Evolutionary conservation across 2,329 filamentous ascomycete genomes (phyloP), one percentile per base, ranked within the genome.

Genomic region (Aureobasidium sp.): DNA sequence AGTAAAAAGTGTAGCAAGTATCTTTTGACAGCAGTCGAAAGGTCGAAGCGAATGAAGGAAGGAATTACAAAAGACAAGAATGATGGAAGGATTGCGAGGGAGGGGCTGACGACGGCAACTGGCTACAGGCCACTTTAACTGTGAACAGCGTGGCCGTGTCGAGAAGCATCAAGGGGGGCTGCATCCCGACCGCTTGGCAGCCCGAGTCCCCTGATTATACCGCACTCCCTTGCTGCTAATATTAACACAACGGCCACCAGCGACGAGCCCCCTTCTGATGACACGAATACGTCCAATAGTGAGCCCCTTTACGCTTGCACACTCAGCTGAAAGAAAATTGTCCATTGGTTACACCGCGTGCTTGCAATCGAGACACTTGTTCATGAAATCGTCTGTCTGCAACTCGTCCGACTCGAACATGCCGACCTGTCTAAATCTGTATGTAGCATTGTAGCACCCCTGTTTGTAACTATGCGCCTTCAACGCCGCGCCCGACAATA

Each of bases 401-500:
- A 21, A 21, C 21, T 34, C 10, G 34, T 37, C 34, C 34, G 34
- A 37, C 11, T 25, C 9, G 14, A 21, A 32, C 13, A 45, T 55
- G 50, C 30, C 37, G 36, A 30, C 25, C 50, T 25, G 36, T 57
- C 53, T 57, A 59, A 48, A 48, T 60, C 41, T 60, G 45, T 60
- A 60, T 60, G 58, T 51, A 51, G 39, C 27, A 51, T 8, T 9
- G 32, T 10, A 45, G 25, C 44, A 29, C 55, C 21, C 45, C 32
- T 58, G 51, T 34, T 39, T n/a, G 9, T 8, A 37, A 5, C 42
- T 13, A 53, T 61, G 48, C 59, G 59, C 59, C 59, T 37, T 32
- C 59, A 61, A 61, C 59, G 59, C 59, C 59, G 59, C 59, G 59
- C 49, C 59, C 29, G 53, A 14, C 36, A 58, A 39, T 44, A 27